Evolutionary conservation across 1,139 yeast genomes (phyloP).

Genomic region (Yueomyces sp.): DNA sequence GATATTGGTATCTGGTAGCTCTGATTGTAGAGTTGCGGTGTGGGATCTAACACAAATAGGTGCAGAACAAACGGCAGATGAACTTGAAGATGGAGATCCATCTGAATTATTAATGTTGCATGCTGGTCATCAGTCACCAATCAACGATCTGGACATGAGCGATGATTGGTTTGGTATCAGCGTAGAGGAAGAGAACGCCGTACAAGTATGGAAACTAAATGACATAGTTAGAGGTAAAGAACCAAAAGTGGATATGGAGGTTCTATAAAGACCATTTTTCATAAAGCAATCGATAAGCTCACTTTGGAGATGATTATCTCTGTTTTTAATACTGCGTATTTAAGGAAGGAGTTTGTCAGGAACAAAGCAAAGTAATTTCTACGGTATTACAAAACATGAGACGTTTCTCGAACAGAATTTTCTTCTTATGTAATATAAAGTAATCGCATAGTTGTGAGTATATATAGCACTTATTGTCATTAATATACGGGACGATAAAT

Average conservation of each 20-base stretch:
- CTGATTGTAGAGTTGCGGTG: slow-evolving; percentile 55
- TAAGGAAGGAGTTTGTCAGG: too few relatives aligned
- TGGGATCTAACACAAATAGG: slow-evolving; percentile 71
- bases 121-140: slow-evolving; percentile 72
- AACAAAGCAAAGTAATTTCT: too few relatives aligned
- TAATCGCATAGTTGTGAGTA: too few relatives aligned
- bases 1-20: slow-evolving; percentile 58
- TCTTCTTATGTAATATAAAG: too few relatives aligned
- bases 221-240: neutral
- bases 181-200: slow-evolving; percentile 65
- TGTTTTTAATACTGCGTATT: too few relatives aligned
- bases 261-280: too few relatives aligned
- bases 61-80: slow-evolving; percentile 67
- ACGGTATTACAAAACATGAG: too few relatives aligned
- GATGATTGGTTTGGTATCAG: slow-evolving; percentile 60
- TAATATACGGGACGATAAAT: too few relatives aligned
- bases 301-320: too few relatives aligned
- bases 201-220: slow-evolving; percentile 65
- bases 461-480: too few relatives aligned
- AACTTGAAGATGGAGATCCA: slow-evolving; percentile 64
- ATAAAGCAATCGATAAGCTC: too few relatives aligned
- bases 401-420: too few relatives aligned
- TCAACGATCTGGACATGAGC: slow-evolving; percentile 61
- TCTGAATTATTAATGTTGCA: slow-evolving; percentile 79
- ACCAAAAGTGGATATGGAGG: neutral